A percentile compares a stretch with the other conserved stretches of the same genome.
Conservation (phyloP, 116 monocot genomes). For the Thalassia testudinum region DNA sequence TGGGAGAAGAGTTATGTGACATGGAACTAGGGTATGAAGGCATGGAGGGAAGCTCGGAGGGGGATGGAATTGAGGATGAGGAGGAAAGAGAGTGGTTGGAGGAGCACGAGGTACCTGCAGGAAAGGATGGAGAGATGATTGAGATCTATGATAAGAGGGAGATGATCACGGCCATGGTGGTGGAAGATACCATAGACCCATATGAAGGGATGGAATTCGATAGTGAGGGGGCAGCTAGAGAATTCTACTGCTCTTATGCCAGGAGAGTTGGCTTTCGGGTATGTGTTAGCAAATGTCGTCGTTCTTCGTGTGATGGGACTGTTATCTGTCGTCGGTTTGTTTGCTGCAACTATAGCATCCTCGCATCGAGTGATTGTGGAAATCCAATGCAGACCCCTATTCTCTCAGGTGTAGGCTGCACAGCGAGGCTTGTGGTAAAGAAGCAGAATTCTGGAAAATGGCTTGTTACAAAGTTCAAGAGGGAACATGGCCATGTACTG, state of each 20-base stretch:
- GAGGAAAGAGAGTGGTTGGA: conserved; percentile 1
- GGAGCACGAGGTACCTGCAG: not conserved
- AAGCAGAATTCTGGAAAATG: conserved; percentile 36
- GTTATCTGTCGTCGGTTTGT: conserved; percentile 45
- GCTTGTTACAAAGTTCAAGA: conserved; percentile 48
- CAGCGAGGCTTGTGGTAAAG: conserved; percentile 51
- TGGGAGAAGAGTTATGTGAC: conserved; percentile 5
- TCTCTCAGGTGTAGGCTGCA: conserved; percentile 26
- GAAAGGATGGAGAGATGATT: conserved; percentile 16
- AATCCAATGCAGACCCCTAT: too few species aligned
- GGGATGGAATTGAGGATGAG: not conserved
- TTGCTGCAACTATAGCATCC: conserved; percentile 35
- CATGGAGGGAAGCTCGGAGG: conserved; percentile 2
- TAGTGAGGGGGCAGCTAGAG: conserved; percentile 32
- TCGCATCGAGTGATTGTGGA: conserved; percentile 34
- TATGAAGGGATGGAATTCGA: conserved; percentile 46
- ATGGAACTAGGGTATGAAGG: conserved; percentile 8
- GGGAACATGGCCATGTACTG: conserved; percentile 29
- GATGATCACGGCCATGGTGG: not conserved
- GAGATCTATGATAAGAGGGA: conserved; percentile 9
- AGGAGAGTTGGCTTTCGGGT: conserved; percentile 32
- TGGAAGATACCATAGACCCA: conserved; percentile 13
- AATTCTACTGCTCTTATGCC: conserved; percentile 43
- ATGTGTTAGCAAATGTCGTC: conserved; percentile 49
- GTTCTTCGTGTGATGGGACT: conserved; percentile 32